These are phyloP conservation scores for Symbiodinium pilosum DNA, from an alignment of 73 alveolate genomes.

Conservation along the genomic window DNA sequence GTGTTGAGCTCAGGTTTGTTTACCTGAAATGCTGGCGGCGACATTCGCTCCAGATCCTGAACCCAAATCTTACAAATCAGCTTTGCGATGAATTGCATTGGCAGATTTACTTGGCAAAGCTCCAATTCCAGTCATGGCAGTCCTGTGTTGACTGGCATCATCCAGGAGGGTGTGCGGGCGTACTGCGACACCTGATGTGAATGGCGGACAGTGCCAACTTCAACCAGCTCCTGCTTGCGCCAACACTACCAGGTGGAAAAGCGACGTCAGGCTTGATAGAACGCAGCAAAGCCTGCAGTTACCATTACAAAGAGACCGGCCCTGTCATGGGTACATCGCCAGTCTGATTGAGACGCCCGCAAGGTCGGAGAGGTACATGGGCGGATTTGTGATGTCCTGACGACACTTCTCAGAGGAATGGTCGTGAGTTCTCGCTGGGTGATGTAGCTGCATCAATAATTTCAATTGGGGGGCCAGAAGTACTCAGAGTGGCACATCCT, in stretches of 20 bases:
- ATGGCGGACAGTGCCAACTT: too few species aligned
- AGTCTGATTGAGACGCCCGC: neutral
- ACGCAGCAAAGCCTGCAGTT: too few species aligned
- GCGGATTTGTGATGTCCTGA: conserved; percentile 83
- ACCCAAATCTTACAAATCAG: neutral
- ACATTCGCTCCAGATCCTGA: neutral
- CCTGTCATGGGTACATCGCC: neutral
- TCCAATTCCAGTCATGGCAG: neutral
- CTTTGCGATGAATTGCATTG: neutral
- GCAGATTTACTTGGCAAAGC: neutral
- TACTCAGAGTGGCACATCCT: neutral
- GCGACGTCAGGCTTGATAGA: too few species aligned
- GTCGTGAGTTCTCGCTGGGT: too few species aligned
- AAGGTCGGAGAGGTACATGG: conserved; percentile 46
- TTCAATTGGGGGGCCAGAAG: neutral
- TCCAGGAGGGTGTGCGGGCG: neutral
- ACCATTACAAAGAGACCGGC: neutral
- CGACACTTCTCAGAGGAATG: too few species aligned
- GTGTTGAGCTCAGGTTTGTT: neutral
- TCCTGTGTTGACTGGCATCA: conserved; percentile 11
- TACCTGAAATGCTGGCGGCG: too few species aligned
- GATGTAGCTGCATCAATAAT: too few species aligned
- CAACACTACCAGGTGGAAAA: too few species aligned
- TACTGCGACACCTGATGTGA: neutral
- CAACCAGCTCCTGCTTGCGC: too few species aligned